Evolutionary conservation across 2,329 filamentous ascomycete genomes (phyloP).

Genomic region (Graphilbum fragrans): DNA sequence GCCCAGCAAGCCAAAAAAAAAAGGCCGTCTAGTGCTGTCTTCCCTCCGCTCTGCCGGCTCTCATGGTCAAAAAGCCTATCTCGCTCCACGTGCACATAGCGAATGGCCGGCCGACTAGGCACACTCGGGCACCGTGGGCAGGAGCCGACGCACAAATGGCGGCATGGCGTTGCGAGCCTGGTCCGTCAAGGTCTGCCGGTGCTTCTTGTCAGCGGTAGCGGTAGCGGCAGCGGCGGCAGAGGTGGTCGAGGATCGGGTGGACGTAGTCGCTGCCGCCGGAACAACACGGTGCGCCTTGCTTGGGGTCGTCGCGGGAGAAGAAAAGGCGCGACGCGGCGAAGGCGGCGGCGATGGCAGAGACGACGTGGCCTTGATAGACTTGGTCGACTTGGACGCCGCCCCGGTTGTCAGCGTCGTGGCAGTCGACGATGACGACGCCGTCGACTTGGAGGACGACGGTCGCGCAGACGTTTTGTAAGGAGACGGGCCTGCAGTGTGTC

Average conservation of each 20-base stretch:
- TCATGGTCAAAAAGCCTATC: no score
- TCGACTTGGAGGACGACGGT: conserved; percentile 14
- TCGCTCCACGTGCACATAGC: neutral
- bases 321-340: neutral
- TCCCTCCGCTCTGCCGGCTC: no score
- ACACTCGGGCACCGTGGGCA: conserved; percentile 19
- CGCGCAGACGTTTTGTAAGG: conserved; percentile 25
- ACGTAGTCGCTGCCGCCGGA: conserved; percentile 1
- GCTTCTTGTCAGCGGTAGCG: conserved; percentile 21
- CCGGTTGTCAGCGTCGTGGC: conserved; percentile 18
- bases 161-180: conserved; percentile 22
- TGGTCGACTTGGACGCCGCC: conserved; percentile 18
- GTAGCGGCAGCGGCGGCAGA: neutral
- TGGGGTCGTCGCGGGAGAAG: neutral
- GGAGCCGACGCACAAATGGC: conserved; percentile 23
- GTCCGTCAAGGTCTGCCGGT: conserved; percentile 18
- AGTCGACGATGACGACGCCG: conserved; percentile 21
- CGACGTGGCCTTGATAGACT: neutral
- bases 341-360: neutral
- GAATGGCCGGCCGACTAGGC: neutral
- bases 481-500: conserved; percentile 48
- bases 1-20: no score
- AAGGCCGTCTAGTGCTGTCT: no score
- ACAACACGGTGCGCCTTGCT: neutral
- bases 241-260: conserved; percentile 6